Base-by-base conservation (phyloP, 192 early-diverging fungal genomes). In the Piromyces finnis region DNA sequence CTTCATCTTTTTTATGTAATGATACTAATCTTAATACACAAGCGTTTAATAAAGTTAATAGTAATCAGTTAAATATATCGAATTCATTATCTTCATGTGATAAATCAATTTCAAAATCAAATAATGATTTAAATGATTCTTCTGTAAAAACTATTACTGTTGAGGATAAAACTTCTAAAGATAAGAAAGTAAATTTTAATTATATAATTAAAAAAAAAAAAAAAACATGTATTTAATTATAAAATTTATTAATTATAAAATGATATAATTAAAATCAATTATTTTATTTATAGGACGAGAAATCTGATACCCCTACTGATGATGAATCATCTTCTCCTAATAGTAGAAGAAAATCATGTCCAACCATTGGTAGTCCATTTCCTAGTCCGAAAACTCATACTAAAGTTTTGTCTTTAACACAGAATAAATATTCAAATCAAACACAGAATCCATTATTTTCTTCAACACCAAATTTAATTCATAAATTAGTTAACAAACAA, bases 361-460 rank as follows among this genome's bases (percentile, higher is more conserved):
- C 13, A 32, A 27, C 41, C 18, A 51, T 77, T 30, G 83, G 84
- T 28, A 79, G 78, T 37, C 84, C 84, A 27, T 85, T 85, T 35
- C 84, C 84, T 12, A 79, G 78, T 51, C 84, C 84, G 18, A 85
- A 79, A 32, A 3, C 82, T 79, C 82, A 81, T 78, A 83, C 80
- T 29, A 29, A 80, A 26, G 84, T 83, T 27, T 39, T 84, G 22
- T 28, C 39, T 13, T 77, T 84, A 41, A 79, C 84, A 22, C 82
- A 84, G 16, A 39, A 28, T 51, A 51, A 51, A 51, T 51, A 51
- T 22, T 22, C 41, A 22, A 22, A 17, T 22, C 41, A 51, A 51
- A 15, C 41, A 22, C 15, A 51, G 6, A 51, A 6, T 17, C 22
- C 41, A 1, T 16, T 4, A 51, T 17, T 51, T 51, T 51, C 41